A percentile compares a stretch with the other conserved stretches of the same genome.
These are phyloP conservation scores for Aspergillus tubingensis DNA, from an alignment of 2,329 filamentous ascomycete species.

Conservation along the genomic window DNA sequence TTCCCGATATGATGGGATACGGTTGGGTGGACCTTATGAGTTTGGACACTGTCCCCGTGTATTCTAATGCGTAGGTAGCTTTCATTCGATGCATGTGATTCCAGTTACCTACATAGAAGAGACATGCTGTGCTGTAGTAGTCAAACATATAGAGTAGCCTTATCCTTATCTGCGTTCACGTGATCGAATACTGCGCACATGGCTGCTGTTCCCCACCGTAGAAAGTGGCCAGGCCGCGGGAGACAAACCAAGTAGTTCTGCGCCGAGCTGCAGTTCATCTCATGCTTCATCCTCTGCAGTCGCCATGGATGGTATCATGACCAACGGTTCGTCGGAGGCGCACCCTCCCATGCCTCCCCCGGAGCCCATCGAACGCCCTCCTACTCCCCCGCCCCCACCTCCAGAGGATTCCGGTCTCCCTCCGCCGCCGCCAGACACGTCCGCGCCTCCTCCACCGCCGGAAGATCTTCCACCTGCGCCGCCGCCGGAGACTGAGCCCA, in stretches of 20 bases:
- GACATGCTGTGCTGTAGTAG: neutral
- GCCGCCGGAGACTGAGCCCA: constrained; percentile 48
- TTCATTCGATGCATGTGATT: constrained; percentile 4
- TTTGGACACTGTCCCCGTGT: constrained; percentile 32
- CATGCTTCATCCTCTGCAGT: neutral
- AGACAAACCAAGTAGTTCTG: neutral
- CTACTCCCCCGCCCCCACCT: constrained; percentile 45
- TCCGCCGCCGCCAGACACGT: constrained; percentile 44
- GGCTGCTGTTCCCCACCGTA: neutral
- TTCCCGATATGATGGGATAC: constrained; percentile 24
- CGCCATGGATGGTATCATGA: constrained; percentile 39
- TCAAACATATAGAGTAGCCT: neutral
- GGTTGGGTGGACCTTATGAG: constrained; percentile 25
- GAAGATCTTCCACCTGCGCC: constrained; percentile 38
- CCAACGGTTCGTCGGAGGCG: constrained; percentile 28
- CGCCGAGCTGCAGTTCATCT: neutral
- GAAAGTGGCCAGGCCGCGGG: neutral
- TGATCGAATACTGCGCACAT: neutral
- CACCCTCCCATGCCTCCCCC: constrained; percentile 37
- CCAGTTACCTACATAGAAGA: neutral
- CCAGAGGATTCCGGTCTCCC: constrained; percentile 41
- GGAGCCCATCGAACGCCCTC: constrained; percentile 39
- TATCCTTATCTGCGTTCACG: neutral
- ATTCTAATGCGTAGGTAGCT: constrained; percentile 31
- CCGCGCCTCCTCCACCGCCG: constrained; percentile 45